Evolutionary conservation across 441 rosid genomes (phyloP).

Genomic region (Pelargonium cotyledonis): DNA sequence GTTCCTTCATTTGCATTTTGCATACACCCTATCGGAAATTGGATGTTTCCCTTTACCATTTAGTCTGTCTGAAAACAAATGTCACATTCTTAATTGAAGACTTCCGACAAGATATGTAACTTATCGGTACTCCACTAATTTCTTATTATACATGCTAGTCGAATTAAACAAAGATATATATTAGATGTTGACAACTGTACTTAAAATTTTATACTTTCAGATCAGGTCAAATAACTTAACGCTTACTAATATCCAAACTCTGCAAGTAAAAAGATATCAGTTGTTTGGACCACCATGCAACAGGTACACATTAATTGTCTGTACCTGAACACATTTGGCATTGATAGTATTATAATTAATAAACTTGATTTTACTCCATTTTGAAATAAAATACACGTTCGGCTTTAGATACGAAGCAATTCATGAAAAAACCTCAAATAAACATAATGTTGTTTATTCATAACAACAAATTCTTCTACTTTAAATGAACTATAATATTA

Average conservation of each 20-base stretch:
- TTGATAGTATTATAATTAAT: not conserved
- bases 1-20: not conserved
- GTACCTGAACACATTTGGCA: not conserved
- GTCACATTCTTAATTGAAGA: no score
- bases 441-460: not conserved
- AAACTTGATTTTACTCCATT: not conserved
- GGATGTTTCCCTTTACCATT: constrained; percentile 1
- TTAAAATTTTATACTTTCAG: not conserved
- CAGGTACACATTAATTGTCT: not conserved
- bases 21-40: not conserved
- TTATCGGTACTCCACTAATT: no score
- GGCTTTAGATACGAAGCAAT: not conserved
- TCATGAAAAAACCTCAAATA: not conserved
- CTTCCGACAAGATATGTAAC: no score
- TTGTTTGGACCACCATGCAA: not conserved
- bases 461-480: not conserved
- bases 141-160: no score
- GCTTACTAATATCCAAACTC: not conserved
- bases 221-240: not conserved
- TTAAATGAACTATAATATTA: not conserved
- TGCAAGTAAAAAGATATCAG: not conserved
- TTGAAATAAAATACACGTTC: not conserved
- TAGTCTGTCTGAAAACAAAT: not conserved
- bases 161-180: not conserved
- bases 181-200: not conserved